phyloP scores from a whole-genome alignment of 78 protist genomes.

The Paratrimastix pyriformis region DNA sequence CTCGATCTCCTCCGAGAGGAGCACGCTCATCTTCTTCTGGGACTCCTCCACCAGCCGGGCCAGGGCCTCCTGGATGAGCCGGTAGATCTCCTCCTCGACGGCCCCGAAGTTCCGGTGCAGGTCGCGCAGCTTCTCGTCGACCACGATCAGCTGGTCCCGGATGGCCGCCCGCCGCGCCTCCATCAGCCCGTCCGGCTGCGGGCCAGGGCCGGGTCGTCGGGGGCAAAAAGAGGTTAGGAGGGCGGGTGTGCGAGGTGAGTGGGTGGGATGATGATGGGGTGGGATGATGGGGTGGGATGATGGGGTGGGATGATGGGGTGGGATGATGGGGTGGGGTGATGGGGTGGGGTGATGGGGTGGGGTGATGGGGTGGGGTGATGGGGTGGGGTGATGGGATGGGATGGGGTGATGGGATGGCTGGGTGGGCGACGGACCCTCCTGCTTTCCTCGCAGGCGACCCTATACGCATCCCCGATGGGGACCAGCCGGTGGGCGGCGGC shows the following conservation, averaged over 20 bases:
- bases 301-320: background rate
- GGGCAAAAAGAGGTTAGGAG: background rate
- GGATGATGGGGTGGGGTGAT: background rate
- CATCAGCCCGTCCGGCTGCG: background rate
- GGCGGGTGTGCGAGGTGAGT: background rate
- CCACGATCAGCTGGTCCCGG: background rate
- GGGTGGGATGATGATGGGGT: background rate
- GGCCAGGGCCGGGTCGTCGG: background rate
- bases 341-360: background rate
- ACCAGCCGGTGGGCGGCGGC: constrained; percentile 29
- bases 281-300: background rate
- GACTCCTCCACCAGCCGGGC: background rate
- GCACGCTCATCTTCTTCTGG: constrained; percentile 12
- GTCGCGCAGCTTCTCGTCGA: background rate
- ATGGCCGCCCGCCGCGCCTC: constrained; percentile 13
- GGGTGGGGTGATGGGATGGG: background rate
- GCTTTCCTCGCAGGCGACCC: background rate
- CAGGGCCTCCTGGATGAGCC: constrained; percentile 21
- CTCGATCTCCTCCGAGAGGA: constrained; percentile 33
- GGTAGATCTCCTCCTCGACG: constrained; percentile 23
- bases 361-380: background rate
- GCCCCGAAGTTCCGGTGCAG: constrained; percentile 14
- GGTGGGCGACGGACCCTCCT: background rate
- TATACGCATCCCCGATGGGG: constrained; percentile 17
- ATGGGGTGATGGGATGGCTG: background rate